These are phyloP conservation scores for Moesziomyces sp. DNA, from an alignment of 1,284 basidiomycete species.

Conservation along the genomic window DNA sequence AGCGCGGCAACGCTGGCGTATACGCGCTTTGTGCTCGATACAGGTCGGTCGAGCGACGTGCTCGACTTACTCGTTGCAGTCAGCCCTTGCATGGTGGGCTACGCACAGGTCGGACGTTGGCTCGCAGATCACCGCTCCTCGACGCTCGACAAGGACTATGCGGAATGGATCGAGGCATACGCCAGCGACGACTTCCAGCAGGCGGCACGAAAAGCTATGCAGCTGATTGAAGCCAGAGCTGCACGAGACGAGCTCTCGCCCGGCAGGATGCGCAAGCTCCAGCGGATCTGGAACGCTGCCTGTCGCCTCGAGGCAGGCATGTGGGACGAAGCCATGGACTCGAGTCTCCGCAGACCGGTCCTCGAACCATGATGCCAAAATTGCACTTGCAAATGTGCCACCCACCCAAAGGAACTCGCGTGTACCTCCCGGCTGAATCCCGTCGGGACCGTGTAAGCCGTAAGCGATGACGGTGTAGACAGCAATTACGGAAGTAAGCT, in stretches of 20 bases:
- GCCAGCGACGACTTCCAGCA: constrained; percentile 77
- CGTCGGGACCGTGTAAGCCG: too few relatives aligned
- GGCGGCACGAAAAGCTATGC: constrained; percentile 78
- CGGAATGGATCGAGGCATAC: constrained; percentile 85
- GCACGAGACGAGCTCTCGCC: constrained; percentile 76
- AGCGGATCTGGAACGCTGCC: constrained; percentile 79
- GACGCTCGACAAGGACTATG: constrained; percentile 24
- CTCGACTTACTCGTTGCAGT: constrained; percentile 82
- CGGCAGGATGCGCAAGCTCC: constrained; percentile 76
- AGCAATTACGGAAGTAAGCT: not conserved
- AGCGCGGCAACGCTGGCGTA: constrained; percentile 61
- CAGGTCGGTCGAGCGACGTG: constrained; percentile 72
- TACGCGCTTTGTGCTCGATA: constrained; percentile 62
- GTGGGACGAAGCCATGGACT: constrained; percentile 82
- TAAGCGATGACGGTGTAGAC: not conserved
- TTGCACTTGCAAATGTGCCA: not conserved
- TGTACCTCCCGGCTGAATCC: not conserved
- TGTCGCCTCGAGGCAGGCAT: constrained; percentile 84
- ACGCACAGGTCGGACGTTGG: constrained; percentile 86
- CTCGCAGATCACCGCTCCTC: constrained; percentile 68
- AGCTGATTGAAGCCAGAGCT: constrained; percentile 69
- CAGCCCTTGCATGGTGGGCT: constrained; percentile 87
- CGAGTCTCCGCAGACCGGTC: constrained; percentile 17
- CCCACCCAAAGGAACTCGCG: constrained; percentile 1
- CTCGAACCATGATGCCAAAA: constrained; percentile 23